Percentiles rank a stretch among this genome's conserved stretches.
Conservation (phyloP, 345 rosid genomes). For the Triadica sebifera region DNA sequence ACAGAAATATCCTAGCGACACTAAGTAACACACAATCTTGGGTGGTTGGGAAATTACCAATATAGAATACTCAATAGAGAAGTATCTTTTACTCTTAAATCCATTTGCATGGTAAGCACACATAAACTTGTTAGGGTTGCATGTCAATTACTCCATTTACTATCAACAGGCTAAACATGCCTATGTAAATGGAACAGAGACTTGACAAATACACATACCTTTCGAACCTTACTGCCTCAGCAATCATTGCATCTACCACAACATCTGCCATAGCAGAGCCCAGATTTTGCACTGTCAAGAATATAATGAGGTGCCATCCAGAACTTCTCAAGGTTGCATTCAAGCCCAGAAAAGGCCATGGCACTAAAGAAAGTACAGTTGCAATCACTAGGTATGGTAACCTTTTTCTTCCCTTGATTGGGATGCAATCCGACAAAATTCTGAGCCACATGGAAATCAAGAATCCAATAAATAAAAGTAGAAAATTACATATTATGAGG, state of each 20-base stretch:
- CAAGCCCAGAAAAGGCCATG: slow-evolving; percentile 84
- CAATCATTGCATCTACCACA: slow-evolving; percentile 95
- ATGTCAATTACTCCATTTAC: not conserved
- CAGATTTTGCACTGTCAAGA: slow-evolving; percentile 81
- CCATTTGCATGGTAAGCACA: not conserved
- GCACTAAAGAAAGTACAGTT: slow-evolving; percentile 70
- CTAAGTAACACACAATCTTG: not conserved
- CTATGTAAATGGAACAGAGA: not conserved
- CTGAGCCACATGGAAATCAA: slow-evolving; percentile 33
- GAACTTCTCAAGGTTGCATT: slow-evolving; percentile 55
- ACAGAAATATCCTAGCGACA: not conserved
- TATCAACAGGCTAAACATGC: not conserved
- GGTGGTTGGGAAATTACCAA: not conserved
- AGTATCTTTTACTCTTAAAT: not conserved
- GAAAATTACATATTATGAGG: not conserved
- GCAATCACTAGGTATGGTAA: slow-evolving; percentile 78
- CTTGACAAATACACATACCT: slow-evolving; percentile 35
- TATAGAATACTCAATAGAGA: not conserved
- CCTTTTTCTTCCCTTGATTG: slow-evolving; percentile 81
- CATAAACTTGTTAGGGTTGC: not conserved
- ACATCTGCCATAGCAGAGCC: slow-evolving; percentile 99
- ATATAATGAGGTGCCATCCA: slow-evolving; percentile 49
- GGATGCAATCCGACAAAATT: slow-evolving; percentile 88
- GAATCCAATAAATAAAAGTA: slow-evolving; percentile 8
- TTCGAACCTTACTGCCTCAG: slow-evolving; percentile 83